Percentiles rank a stretch among this genome's conserved stretches.
Conservation (phyloP, 345 rosid genomes). For the Corymbia maculata region DNA sequence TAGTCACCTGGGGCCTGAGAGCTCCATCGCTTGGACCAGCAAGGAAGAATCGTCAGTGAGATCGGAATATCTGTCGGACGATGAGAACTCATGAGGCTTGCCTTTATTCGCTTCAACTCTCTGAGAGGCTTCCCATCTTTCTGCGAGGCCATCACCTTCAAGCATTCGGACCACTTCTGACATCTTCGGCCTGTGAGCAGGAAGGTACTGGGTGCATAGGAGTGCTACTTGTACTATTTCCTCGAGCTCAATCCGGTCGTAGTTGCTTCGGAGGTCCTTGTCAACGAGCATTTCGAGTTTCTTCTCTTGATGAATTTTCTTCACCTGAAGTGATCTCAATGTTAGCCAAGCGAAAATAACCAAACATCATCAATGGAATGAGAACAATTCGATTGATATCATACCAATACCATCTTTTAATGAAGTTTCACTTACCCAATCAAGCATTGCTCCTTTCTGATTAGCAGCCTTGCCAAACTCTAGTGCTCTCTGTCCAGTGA, state of each 20-base stretch:
- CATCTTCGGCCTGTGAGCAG: conserved; percentile 89
- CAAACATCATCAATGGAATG: background rate
- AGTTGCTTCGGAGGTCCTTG: conserved; percentile 71
- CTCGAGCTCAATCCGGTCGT: conserved; percentile 85
- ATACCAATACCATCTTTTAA: background rate
- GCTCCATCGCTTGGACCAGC: conserved; percentile 96
- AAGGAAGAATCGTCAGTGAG: conserved; percentile 92
- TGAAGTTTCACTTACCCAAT: conserved; percentile 49
- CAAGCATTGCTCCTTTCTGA: conserved; percentile 95
- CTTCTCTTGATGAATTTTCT: conserved; percentile 87
- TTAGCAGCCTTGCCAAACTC: conserved; percentile 92
- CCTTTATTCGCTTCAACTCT: conserved; percentile 50
- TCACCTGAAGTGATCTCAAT: conserved; percentile 33
- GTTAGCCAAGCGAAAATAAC: background rate
- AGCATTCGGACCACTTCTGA: conserved; percentile 97
- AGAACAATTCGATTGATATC: background rate
- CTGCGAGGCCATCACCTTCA: conserved; percentile 96
- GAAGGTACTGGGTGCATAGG: conserved; percentile 82
- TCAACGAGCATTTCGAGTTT: conserved; percentile 80
- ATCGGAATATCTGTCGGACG: conserved; percentile 88
- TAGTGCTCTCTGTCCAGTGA: conserved; percentile 89
- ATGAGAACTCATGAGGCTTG: conserved; percentile 67
- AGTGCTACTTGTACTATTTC: conserved; percentile 93
- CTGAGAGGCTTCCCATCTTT: conserved; percentile 98
- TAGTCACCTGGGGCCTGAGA: conserved; percentile 89